phyloP scores from a whole-genome alignment of 2,329 filamentous ascomycete species.

The Botrytis byssoidea region DNA sequence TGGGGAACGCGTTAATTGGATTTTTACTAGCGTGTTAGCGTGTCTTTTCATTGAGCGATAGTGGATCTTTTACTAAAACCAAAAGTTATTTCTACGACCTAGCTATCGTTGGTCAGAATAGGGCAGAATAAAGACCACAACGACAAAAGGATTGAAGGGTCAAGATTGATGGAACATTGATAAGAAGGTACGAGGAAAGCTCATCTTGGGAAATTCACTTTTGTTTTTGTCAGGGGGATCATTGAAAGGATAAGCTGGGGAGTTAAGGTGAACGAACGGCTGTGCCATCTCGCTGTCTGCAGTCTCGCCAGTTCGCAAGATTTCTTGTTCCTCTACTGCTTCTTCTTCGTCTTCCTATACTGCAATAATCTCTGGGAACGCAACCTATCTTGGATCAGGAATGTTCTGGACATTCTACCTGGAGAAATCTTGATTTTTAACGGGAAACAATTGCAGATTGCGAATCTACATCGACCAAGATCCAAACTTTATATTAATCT shows the following conservation, averaged over 20 bases:
- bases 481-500: not conserved
- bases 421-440: not conserved
- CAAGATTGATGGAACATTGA: not conserved
- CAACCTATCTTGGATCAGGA: not conserved
- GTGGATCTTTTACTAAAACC: not conserved
- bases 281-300: not conserved
- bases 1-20: conserved; percentile 18
- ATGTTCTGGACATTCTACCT: not conserved
- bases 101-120: not conserved
- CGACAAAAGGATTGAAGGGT: not conserved
- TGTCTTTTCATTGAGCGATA: not conserved
- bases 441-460: not conserved
- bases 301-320: not conserved
- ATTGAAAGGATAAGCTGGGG: not conserved
- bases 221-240: not conserved
- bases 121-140: not conserved
- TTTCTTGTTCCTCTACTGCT: not conserved
- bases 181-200: not conserved
- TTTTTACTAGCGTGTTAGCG: conserved; percentile 10
- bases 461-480: not conserved
- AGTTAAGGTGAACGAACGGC: not conserved
- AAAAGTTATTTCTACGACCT: conserved; percentile 1
- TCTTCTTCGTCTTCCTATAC: not conserved
- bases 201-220: not conserved
- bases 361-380: not conserved